Conservation (phyloP, 2,329 filamentous ascomycete species). For the Ambrosiella beaveri region DNA sequence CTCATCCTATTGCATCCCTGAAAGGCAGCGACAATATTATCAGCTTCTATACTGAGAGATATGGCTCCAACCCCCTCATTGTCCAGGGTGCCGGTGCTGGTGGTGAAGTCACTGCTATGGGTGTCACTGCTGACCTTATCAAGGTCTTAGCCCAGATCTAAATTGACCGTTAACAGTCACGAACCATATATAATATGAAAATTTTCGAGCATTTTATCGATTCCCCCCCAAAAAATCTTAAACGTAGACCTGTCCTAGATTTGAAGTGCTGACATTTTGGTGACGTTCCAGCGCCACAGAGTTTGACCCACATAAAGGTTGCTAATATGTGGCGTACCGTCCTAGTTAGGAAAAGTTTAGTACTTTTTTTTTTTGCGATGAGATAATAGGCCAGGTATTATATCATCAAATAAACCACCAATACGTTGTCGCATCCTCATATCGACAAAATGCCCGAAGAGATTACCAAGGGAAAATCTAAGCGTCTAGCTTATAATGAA, state of each 20-base stretch:
- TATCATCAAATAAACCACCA: background rate
- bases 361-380: slow-evolving; percentile 5
- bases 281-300: background rate
- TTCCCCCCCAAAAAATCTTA: background rate
- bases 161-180: slow-evolving; percentile 11
- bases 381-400: background rate
- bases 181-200: too few species aligned
- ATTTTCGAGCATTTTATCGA: background rate
- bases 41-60: slow-evolving; percentile 93
- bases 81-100: slow-evolving; percentile 89
- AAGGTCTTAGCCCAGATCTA: slow-evolving; percentile 65
- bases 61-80: slow-evolving; percentile 78
- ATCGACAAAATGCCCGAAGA: slow-evolving; percentile 16
- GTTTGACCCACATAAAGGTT: background rate
- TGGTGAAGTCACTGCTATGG: slow-evolving; percentile 93
- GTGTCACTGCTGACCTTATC: slow-evolving; percentile 80
- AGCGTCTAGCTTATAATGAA: slow-evolving; percentile 47
- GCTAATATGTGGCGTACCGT: background rate
- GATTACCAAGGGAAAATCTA: slow-evolving; percentile 38
- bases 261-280: background rate
- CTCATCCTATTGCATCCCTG: slow-evolving; percentile 79
- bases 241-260: background rate
- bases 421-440: background rate
- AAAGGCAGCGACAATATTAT: slow-evolving; percentile 99
- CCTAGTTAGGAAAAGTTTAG: slow-evolving; percentile 4